Conservation (phyloP, 78 protist genomes). For the Dictyostelium citrinum region DNA sequence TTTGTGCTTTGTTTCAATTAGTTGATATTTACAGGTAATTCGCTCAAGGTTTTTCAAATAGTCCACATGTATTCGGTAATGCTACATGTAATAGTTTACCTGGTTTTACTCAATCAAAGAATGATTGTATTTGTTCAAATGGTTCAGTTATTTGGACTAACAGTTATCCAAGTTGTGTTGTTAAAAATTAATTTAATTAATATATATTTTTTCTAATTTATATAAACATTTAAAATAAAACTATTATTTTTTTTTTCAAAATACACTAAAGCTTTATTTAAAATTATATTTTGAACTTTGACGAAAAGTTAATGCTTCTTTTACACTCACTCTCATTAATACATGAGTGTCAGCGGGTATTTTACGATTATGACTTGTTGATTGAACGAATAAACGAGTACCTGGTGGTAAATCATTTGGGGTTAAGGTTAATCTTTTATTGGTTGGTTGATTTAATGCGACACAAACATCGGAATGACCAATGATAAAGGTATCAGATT, state of each 20-base stretch:
- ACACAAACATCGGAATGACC: conserved; percentile 4
- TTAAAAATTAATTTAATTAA: no score
- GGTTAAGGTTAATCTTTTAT: neutral
- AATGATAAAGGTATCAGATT: conserved; percentile 1
- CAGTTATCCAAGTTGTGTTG: neutral
- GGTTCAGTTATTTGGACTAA: neutral
- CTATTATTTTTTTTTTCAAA: no score
- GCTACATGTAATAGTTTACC: neutral
- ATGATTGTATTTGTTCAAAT: conserved; percentile 5
- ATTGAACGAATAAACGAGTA: conserved; percentile 7
- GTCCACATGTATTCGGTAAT: neutral
- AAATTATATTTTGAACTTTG: conserved; percentile 19
- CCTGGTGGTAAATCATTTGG: neutral
- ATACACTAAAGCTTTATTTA: no score
- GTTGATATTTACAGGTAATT: no score
- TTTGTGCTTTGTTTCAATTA: no score
- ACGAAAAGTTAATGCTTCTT: conserved; percentile 4
- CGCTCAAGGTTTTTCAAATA: neutral
- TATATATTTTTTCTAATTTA: no score
- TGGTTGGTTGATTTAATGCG: neutral
- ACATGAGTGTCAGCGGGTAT: conserved; percentile 19
- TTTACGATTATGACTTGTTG: conserved; percentile 17
- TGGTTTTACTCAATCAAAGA: neutral
- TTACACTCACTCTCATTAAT: conserved; percentile 1
- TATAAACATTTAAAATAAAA: no score